Evolutionary conservation across 768 basidiomycete genomes (phyloP).

Genomic region (Infundibulicybe gibba): DNA sequence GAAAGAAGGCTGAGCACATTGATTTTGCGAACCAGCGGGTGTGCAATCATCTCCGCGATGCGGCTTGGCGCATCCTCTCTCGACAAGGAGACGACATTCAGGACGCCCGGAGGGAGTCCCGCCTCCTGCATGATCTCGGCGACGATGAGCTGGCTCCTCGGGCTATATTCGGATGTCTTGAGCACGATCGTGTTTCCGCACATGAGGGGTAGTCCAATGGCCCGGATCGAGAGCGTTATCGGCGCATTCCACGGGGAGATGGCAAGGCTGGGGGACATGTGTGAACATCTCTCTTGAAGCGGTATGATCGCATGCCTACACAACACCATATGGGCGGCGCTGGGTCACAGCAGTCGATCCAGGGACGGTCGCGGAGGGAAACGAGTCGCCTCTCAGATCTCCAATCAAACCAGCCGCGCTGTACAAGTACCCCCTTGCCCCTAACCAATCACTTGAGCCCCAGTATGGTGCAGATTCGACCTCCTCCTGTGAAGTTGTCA

Average conservation of each 20-base stretch:
- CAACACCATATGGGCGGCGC: slow-evolving; percentile 46
- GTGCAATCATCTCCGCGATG: slow-evolving; percentile 50
- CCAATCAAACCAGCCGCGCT: slow-evolving; percentile 29
- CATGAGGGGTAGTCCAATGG: slow-evolving; percentile 41
- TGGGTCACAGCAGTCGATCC: slow-evolving; percentile 43
- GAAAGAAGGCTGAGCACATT: slow-evolving; percentile 31
- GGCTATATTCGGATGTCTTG: slow-evolving; percentile 48
- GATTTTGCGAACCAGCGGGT: slow-evolving; percentile 48
- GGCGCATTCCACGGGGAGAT: slow-evolving; percentile 60
- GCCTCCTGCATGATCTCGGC: slow-evolving; percentile 50
- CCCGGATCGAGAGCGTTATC: slow-evolving; percentile 36
- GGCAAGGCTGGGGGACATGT: slow-evolving; percentile 31
- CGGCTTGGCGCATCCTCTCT: slow-evolving; percentile 36
- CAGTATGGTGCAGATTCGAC: slow-evolving; percentile 27
- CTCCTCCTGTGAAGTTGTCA: slow-evolving; percentile 31
- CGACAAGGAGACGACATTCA: slow-evolving; percentile 52
- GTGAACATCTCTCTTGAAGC: background rate
- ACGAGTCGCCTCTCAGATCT: slow-evolving; percentile 38
- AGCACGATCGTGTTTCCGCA: slow-evolving; percentile 57
- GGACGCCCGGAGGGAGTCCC: slow-evolving; percentile 55
- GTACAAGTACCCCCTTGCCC: slow-evolving; percentile 20
- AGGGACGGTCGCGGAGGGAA: slow-evolving; percentile 34
- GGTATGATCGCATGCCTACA: slow-evolving; percentile 29
- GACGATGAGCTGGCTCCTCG: slow-evolving; percentile 41
- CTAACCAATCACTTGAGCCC: slow-evolving; percentile 19